phyloP scores from a whole-genome alignment of 768 basidiomycete species.

The Fibroporia radiculosa region DNA sequence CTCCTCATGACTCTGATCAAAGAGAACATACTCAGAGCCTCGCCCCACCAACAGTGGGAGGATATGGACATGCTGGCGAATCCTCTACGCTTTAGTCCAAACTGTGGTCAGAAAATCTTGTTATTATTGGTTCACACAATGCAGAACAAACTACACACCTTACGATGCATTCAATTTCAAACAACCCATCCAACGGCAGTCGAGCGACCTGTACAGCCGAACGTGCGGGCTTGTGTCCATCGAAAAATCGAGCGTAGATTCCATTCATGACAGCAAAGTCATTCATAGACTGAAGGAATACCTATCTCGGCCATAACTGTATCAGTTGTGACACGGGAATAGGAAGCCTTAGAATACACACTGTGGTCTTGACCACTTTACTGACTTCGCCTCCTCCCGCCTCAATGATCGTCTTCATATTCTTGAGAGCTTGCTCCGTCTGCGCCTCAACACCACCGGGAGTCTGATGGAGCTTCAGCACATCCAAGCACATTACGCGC shows the following conservation, averaged over 20 bases:
- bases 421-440: slow-evolving; percentile 77
- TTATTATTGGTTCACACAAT: background rate
- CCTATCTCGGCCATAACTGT: slow-evolving; percentile 34
- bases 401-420: slow-evolving; percentile 77
- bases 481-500: no score
- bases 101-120: no score
- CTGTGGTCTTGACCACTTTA: slow-evolving; percentile 89
- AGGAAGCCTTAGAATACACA: slow-evolving; percentile 30
- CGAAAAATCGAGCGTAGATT: slow-evolving; percentile 81
- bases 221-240: slow-evolving; percentile 86
- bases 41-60: no score
- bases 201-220: slow-evolving; percentile 86
- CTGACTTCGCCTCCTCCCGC: slow-evolving; percentile 72
- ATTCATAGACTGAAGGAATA: slow-evolving; percentile 89
- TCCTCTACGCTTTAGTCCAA: no score
- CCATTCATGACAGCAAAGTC: slow-evolving; percentile 82
- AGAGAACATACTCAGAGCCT: no score
- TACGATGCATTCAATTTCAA: slow-evolving; percentile 89
- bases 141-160: slow-evolving; percentile 48
- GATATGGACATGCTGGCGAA: no score
- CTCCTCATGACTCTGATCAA: no score
- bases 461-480: no score
- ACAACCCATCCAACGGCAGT: slow-evolving; percentile 83
- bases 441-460: slow-evolving; percentile 72
- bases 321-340: background rate